phyloP scores from a whole-genome alignment of 2,329 filamentous ascomycete species.

The Colletotrichum cuscutae region DNA sequence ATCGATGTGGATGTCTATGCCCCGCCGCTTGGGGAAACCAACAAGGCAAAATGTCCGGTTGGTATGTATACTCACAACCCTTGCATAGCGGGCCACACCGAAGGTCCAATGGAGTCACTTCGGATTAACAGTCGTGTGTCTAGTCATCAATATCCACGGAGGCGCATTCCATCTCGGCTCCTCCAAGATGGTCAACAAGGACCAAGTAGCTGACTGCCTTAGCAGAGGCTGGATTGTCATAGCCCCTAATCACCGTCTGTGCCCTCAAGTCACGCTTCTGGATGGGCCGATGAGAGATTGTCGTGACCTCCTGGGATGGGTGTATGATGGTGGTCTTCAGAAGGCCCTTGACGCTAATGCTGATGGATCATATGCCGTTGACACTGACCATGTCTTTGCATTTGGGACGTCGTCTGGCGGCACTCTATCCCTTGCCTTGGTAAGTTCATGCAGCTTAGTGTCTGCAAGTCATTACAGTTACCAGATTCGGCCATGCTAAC shows the following conservation, averaged over 20 bases:
- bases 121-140: background rate
- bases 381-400: slow-evolving; percentile 45
- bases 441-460: slow-evolving; percentile 36
- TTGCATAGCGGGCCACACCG: background rate
- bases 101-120: background rate
- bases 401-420: slow-evolving; percentile 51
- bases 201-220: slow-evolving; percentile 51
- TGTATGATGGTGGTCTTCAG: slow-evolving; percentile 43
- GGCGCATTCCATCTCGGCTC: slow-evolving; percentile 55
- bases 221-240: slow-evolving; percentile 50
- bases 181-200: slow-evolving; percentile 49
- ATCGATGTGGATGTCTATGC: slow-evolving; percentile 44
- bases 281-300: slow-evolving; percentile 46
- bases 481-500: background rate
- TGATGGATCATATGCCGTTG: slow-evolving; percentile 33
- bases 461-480: background rate
- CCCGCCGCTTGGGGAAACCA: slow-evolving; percentile 26
- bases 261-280: slow-evolving; percentile 44
- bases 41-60: slow-evolving; percentile 17
- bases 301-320: slow-evolving; percentile 48
- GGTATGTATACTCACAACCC: slow-evolving; percentile 7
- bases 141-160: slow-evolving; percentile 55
- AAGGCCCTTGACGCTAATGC: slow-evolving; percentile 33
- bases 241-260: slow-evolving; percentile 46
- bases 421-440: slow-evolving; percentile 47